A percentile compares a stretch with the other conserved stretches of the same genome.
Conservation (phyloP, 805 yeast species). For the Pichia sporocuriosa region DNA sequence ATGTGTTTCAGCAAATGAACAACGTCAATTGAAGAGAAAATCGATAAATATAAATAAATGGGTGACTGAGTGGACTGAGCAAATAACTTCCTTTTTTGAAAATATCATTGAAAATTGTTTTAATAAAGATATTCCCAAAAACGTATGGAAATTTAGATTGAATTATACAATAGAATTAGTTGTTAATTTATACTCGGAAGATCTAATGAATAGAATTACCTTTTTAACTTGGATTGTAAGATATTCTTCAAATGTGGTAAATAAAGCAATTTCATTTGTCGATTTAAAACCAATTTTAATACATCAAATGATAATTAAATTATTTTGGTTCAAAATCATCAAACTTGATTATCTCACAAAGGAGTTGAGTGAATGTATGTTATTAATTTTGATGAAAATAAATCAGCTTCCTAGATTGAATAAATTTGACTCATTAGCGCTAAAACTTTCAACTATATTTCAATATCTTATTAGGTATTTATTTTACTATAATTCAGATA, state of each 20-base stretch:
- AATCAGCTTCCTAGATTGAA: constrained; percentile 16
- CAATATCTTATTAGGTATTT: constrained; percentile 35
- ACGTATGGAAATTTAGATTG: constrained; percentile 43
- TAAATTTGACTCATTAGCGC: constrained; percentile 15
- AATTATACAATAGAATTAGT: constrained; percentile 54
- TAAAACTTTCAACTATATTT: constrained; percentile 17
- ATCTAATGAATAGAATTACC: constrained; percentile 52
- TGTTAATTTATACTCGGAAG: constrained; percentile 62
- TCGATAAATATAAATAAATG: constrained; percentile 47
- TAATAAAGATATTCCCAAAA: constrained; percentile 19
- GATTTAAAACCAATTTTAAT: constrained; percentile 23
- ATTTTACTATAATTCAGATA: constrained; percentile 46
- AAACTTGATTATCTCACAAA: constrained; percentile 52
- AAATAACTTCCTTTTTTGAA: constrained; percentile 56
- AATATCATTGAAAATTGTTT: constrained; percentile 40
- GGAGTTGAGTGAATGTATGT: constrained; percentile 54
- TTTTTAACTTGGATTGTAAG: constrained; percentile 61
- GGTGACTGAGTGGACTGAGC: constrained; percentile 88
- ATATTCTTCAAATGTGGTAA: constrained; percentile 33
- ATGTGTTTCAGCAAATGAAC: constrained; percentile 78
- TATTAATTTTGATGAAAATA: constrained; percentile 26
- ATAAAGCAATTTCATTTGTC: constrained; percentile 12
- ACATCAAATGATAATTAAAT: constrained; percentile 45
- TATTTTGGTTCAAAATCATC: constrained; percentile 67
- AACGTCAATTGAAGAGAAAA: constrained; percentile 50